Conservation (phyloP, 2,329 filamentous ascomycete genomes). For the Fusarium tupiense region DNA sequence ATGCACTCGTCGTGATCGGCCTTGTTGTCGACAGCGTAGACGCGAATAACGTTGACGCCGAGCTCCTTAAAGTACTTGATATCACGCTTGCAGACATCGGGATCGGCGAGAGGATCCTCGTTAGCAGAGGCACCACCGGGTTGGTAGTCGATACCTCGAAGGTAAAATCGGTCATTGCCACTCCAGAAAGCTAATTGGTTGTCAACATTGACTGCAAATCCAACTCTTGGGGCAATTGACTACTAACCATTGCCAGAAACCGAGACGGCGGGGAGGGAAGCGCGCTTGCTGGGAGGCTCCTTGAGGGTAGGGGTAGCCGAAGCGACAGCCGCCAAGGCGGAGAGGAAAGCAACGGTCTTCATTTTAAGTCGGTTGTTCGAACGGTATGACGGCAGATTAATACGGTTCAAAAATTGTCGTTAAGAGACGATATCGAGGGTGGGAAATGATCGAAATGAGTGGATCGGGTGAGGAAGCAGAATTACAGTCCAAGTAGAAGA, state of each 20-base stretch:
- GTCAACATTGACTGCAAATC: neutral
- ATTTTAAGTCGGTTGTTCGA: conserved; percentile 50
- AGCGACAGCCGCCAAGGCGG: conserved; percentile 60
- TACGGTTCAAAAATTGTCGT: conserved; percentile 25
- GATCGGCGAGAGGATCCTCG: conserved; percentile 80
- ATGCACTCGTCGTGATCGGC: conserved; percentile 86
- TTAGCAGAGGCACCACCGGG: conserved; percentile 66
- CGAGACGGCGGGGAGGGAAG: conserved; percentile 59
- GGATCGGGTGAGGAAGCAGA: conserved; percentile 29
- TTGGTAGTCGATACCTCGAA: conserved; percentile 71
- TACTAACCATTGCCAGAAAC: conserved; percentile 66
- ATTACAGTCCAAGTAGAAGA: conserved; percentile 40
- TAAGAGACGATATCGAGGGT: conserved; percentile 9
- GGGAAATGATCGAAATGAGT: conserved; percentile 28
- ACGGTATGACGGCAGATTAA: conserved; percentile 1
- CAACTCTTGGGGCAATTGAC: neutral
- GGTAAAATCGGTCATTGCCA: conserved; percentile 64
- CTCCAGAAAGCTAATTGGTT: conserved; percentile 63
- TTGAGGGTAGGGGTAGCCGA: conserved; percentile 62
- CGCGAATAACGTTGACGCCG: conserved; percentile 89
- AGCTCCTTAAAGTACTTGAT: conserved; percentile 84
- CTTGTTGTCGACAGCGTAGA: conserved; percentile 93
- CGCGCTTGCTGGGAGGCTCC: conserved; percentile 61
- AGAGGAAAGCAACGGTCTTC: conserved; percentile 59
- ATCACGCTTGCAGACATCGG: conserved; percentile 77